phyloP scores from a whole-genome alignment of 2,329 filamentous ascomycete genomes.

The Cryphonectria nitschkei region DNA sequence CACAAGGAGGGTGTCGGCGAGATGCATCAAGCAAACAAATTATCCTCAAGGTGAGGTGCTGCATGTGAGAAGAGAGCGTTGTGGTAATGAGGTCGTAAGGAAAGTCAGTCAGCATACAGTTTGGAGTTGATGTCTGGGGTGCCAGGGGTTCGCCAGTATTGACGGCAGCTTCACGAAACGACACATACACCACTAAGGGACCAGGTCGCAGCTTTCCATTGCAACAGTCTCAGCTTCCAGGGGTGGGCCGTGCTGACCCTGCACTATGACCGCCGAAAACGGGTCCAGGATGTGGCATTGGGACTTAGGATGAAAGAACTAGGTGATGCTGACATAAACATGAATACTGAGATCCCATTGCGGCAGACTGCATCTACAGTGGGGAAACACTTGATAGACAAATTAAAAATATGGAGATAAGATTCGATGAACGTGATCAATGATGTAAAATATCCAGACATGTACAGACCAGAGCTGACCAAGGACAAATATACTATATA shows the following conservation, averaged over 20 bases:
- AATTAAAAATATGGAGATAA: not conserved
- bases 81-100: not conserved
- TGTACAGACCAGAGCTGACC: not conserved
- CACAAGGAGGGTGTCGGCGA: constrained; percentile 3
- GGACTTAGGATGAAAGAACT: not conserved
- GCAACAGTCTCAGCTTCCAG: not conserved
- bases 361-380: no score
- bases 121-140: constrained; percentile 3
- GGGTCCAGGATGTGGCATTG: not conserved
- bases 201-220: constrained; percentile 28
- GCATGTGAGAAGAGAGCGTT: constrained; percentile 13
- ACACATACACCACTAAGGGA: constrained; percentile 21
- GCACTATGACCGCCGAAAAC: not conserved
- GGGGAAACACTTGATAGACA: no score
- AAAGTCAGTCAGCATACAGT: not conserved
- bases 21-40: constrained; percentile 2
- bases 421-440: not conserved
- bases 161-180: constrained; percentile 14
- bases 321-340: not conserved
- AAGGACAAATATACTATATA: no score
- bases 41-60: constrained; percentile 11
- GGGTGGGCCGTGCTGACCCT: constrained; percentile 23
- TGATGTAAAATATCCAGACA: not conserved
- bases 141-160: constrained; percentile 16
- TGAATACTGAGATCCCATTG: not conserved